Conservation (phyloP, 495 filamentous ascomycete genomes). For the Hyphodiscus hymeniophilus region DNA sequence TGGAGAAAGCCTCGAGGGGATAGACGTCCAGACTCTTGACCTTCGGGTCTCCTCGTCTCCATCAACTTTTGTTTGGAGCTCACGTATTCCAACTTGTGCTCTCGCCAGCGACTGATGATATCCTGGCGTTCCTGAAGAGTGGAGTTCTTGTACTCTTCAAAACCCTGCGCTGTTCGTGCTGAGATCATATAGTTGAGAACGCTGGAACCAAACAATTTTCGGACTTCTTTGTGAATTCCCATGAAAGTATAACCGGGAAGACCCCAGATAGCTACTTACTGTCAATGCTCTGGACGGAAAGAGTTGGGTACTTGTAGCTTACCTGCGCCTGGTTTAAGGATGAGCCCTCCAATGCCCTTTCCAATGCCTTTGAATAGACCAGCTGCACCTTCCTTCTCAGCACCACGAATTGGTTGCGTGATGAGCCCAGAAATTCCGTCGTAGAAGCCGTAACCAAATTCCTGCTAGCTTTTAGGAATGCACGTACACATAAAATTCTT, state of each 20-base stretch:
- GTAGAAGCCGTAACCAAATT: constrained; percentile 59
- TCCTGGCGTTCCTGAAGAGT: constrained; percentile 46
- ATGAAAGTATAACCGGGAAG: constrained; percentile 67
- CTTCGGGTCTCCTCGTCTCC: constrained; percentile 15
- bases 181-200: constrained; percentile 65
- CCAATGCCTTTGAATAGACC: constrained; percentile 71
- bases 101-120: constrained; percentile 50
- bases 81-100: constrained; percentile 43
- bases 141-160: constrained; percentile 45
- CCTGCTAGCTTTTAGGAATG: constrained; percentile 27
- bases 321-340: constrained; percentile 66
- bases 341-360: constrained; percentile 63
- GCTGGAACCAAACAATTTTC: constrained; percentile 51
- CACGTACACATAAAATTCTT: too few species aligned
- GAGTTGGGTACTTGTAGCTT: constrained; percentile 18
- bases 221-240: constrained; percentile 66
- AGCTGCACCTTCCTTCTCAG: constrained; percentile 55
- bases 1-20: constrained; percentile 32
- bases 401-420: constrained; percentile 59
- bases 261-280: constrained; percentile 43
- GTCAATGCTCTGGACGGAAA: background rate
- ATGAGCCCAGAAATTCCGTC: constrained; percentile 66
- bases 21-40: constrained; percentile 15
- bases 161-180: constrained; percentile 63
- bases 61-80: constrained; percentile 14